These are phyloP conservation scores for Chondrus crispus DNA, from an alignment of 23 red algal species.

Conservation along the genomic window DNA sequence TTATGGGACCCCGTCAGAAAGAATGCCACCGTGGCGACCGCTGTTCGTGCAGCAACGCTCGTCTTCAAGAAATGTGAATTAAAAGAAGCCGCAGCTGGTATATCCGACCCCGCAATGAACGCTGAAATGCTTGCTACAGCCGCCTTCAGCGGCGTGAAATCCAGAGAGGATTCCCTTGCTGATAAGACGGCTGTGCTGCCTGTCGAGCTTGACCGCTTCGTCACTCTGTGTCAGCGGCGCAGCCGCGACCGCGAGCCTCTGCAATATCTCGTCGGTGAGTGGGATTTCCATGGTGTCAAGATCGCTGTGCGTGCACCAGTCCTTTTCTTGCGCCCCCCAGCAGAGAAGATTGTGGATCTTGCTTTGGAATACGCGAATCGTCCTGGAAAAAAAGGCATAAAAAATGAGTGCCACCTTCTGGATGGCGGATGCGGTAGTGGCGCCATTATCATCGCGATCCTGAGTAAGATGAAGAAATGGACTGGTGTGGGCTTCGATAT, in stretches of 20 bases:
- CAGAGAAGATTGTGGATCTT: conserved; percentile 85
- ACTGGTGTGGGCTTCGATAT: conserved; percentile 71
- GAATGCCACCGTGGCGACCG: background rate
- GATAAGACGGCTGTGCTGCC: too few relatives aligned
- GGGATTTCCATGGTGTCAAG: conserved; percentile 82
- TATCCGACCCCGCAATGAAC: conserved; percentile 14
- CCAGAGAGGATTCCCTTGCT: background rate
- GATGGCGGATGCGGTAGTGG: conserved; percentile 91
- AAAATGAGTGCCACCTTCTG: conserved; percentile 3
- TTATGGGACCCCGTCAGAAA: background rate
- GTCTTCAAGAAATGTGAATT: background rate
- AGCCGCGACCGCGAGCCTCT: conserved; percentile 38
- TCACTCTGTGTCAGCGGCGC: conserved; percentile 4
- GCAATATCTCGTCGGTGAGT: conserved; percentile 93
- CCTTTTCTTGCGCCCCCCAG: conserved; percentile 92
- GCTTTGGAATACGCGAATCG: conserved; percentile 13
- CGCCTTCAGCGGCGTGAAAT: background rate
- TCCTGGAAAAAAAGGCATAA: background rate
- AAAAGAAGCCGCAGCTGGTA: too few relatives aligned
- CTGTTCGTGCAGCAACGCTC: conserved; percentile 3
- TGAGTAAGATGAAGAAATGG: conserved; percentile 8
- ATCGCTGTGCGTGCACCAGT: conserved; percentile 68
- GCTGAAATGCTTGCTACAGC: conserved; percentile 47
- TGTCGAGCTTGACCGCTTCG: background rate
- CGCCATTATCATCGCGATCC: conserved; percentile 77